Evolutionary conservation across 192 early-diverging fungal genomes (phyloP).

Genomic region (Neocallimastix lanati): DNA sequence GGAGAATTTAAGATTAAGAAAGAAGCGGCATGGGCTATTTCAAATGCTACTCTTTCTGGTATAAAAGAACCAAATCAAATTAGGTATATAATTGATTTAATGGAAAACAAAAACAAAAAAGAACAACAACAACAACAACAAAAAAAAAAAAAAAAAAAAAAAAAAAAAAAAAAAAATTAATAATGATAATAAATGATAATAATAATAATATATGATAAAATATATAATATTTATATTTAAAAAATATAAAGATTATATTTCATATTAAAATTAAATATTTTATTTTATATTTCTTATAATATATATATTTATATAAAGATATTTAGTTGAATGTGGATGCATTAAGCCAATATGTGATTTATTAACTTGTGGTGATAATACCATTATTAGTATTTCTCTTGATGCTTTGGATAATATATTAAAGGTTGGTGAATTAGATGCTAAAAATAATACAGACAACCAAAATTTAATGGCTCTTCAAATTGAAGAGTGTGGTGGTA

Average conservation of each 20-base stretch:
- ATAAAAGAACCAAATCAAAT: conserved; percentile 16
- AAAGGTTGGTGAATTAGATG: conserved; percentile 19
- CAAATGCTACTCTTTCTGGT: conserved; percentile 19
- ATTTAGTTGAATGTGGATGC: conserved; percentile 16
- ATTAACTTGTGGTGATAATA: conserved; percentile 16
- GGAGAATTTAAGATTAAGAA: conserved; percentile 22
- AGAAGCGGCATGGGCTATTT: conserved; percentile 29
- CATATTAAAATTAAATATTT: too few relatives aligned
- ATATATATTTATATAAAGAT: conserved; percentile 1
- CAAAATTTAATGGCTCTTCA: conserved; percentile 16
- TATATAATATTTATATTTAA: too few relatives aligned
- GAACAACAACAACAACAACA: too few relatives aligned
- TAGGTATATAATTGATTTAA: too few relatives aligned
- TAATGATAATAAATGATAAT: too few relatives aligned
- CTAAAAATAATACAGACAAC: conserved; percentile 2
- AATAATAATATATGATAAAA: too few relatives aligned
- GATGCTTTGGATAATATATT: conserved; percentile 26
- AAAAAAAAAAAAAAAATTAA: too few relatives aligned
- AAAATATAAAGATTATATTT: too few relatives aligned
- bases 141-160: too few relatives aligned
- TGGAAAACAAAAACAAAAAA: too few relatives aligned
- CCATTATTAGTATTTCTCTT: conserved; percentile 15
- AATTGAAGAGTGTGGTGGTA: conserved; percentile 27
- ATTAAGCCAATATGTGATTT: conserved; percentile 31
- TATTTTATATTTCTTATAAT: too few relatives aligned